Conservation (phyloP, 129 eudicot genomes). For the Ambrosia artemisiifolia region DNA sequence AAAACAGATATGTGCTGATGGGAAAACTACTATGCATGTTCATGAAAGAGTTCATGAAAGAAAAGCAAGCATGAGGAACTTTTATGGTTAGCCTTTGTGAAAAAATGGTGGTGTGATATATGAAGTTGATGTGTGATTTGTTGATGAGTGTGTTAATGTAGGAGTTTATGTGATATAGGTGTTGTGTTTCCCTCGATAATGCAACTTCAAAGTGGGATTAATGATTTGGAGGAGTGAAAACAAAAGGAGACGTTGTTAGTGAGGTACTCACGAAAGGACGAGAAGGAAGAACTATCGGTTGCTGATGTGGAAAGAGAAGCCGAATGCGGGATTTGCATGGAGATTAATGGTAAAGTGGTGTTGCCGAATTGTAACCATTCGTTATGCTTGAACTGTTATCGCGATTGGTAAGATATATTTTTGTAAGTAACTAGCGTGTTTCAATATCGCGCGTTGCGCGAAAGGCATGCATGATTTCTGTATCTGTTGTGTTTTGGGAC, state of each 20-base stretch:
- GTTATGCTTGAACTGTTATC: conserved; percentile 64
- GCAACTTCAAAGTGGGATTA: conserved; percentile 81
- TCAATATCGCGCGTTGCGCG: too few species aligned
- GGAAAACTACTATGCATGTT: conserved; percentile 52
- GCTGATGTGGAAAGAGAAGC: conserved; percentile 61
- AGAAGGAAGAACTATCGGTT: conserved; percentile 38
- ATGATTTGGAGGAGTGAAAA: conserved; percentile 68
- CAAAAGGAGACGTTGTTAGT: conserved; percentile 51
- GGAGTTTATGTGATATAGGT: conserved; percentile 32
- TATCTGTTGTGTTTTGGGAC: too few species aligned
- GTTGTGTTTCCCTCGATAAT: conserved; percentile 64
- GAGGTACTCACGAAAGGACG: conserved; percentile 49
- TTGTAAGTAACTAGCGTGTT: too few species aligned
- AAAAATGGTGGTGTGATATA: background rate
- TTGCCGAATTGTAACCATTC: conserved; percentile 67
- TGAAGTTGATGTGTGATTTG: background rate
- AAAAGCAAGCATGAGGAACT: conserved; percentile 62
- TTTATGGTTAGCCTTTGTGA: conserved; percentile 44
- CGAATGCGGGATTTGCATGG: conserved; percentile 91
- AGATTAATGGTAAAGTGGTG: conserved; percentile 48
- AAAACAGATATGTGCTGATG: conserved; percentile 56
- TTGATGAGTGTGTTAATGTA: background rate
- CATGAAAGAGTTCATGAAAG: too few species aligned
- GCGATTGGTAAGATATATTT: conserved; percentile 47
- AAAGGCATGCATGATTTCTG: too few species aligned